Percentiles rank a stretch among this genome's conserved stretches.
phyloP scores from a whole-genome alignment of 2,329 filamentous ascomycete genomes.

The Colletotrichum higginsianum region DNA sequence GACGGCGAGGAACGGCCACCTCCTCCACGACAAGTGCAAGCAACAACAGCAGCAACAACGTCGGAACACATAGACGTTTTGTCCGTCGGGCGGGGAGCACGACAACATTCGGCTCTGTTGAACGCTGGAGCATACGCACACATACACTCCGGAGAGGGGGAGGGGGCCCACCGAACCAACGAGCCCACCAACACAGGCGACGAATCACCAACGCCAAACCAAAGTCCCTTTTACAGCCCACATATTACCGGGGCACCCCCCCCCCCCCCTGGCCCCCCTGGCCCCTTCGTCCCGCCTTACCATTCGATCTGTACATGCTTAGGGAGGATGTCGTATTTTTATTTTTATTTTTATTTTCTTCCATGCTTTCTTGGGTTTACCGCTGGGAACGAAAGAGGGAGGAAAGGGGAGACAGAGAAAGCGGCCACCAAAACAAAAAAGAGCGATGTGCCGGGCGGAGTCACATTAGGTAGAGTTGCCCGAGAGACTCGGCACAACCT shows the following conservation, averaged over 20 bases:
- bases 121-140: no score
- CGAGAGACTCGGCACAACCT: slow-evolving; percentile 4
- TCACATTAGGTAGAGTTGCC: slow-evolving; percentile 5
- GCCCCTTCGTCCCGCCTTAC: background rate
- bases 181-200: slow-evolving; percentile 4
- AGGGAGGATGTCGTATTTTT: background rate
- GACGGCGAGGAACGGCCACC: slow-evolving; percentile 87
- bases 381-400: background rate
- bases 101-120: no score
- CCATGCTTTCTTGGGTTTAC: background rate
- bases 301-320: slow-evolving; percentile 35
- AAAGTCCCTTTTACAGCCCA: slow-evolving; percentile 6
- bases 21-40: slow-evolving; percentile 93
- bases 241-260: background rate
- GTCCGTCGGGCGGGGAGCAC: background rate
- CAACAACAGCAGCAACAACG: slow-evolving; percentile 54
- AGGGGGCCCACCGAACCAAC: slow-evolving; percentile 1
- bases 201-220: slow-evolving; percentile 20
- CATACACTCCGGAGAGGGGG: background rate
- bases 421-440: slow-evolving; percentile 9
- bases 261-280: background rate
- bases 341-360: background rate
- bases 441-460: background rate
- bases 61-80: slow-evolving; percentile 56
- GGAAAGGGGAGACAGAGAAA: background rate